These are phyloP conservation scores for Nemania sp. DNA, from an alignment of 2,329 filamentous ascomycete species.

Conservation along the genomic window DNA sequence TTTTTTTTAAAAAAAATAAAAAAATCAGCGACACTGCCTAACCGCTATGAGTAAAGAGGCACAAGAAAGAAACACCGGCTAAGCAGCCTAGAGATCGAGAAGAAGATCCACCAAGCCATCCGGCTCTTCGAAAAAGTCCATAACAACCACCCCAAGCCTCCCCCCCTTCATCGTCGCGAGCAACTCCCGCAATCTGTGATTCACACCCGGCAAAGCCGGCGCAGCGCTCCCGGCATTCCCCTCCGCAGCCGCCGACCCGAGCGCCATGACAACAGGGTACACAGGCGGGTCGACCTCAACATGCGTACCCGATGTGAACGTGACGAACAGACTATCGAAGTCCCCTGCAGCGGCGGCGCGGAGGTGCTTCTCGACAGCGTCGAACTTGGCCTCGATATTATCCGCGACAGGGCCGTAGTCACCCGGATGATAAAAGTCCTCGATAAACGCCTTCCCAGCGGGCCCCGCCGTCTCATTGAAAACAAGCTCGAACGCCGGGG, in stretches of 20 bases:
- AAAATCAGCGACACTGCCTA: background rate
- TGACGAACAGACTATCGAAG: constrained; percentile 59
- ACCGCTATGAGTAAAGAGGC: background rate
- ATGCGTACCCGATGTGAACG: constrained; percentile 60
- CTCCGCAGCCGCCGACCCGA: constrained; percentile 54
- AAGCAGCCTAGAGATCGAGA: constrained; percentile 44
- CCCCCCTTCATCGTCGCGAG: constrained; percentile 55
- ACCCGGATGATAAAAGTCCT: constrained; percentile 61
- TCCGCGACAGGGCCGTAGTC: constrained; percentile 49
- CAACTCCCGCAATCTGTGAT: constrained; percentile 56
- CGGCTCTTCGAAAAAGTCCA: constrained; percentile 63
- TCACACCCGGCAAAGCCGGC: constrained; percentile 57
- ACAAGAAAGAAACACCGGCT: background rate
- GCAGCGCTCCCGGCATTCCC: constrained; percentile 42
- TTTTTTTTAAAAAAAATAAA: too few species aligned
- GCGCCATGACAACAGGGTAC: constrained; percentile 59
- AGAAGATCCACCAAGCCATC: constrained; percentile 56
- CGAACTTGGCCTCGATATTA: constrained; percentile 60
- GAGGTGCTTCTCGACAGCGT: constrained; percentile 57
- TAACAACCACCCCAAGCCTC: constrained; percentile 63
- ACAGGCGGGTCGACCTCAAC: constrained; percentile 54
- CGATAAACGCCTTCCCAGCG: constrained; percentile 59
- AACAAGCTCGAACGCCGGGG: constrained; percentile 54
- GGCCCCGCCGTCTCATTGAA: constrained; percentile 55
- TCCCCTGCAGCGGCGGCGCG: constrained; percentile 50